Evolutionary conservation across 1,284 basidiomycete genomes (phyloP).

Genomic region (Cutaneotrichosporon sp.): DNA sequence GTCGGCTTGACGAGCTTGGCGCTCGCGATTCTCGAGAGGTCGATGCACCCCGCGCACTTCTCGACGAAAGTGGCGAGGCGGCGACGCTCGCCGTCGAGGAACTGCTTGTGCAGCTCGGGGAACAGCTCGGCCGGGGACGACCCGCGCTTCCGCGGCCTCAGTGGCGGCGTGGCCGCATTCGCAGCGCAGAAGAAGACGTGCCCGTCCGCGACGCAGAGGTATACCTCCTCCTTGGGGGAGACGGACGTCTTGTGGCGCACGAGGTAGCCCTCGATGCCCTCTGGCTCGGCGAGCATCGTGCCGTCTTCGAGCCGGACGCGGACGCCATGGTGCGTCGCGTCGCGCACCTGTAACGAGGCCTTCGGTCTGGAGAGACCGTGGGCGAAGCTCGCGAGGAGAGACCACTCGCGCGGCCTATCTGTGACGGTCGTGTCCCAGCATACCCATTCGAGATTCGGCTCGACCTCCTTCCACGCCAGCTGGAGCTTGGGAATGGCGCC

Average conservation of each 20-base stretch:
- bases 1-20: conserved; percentile 23
- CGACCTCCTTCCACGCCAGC: conserved; percentile 45
- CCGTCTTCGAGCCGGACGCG: conserved; percentile 43
- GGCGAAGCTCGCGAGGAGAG: conserved; percentile 44
- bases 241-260: conserved; percentile 29
- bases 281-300: conserved; percentile 43
- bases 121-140: conserved; percentile 41
- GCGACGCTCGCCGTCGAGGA: conserved; percentile 33
- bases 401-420: conserved; percentile 41
- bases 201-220: conserved; percentile 45
- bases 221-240: conserved; percentile 35
- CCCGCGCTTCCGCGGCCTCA: conserved; percentile 32
- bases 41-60: conserved; percentile 39
- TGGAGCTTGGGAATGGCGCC: conserved; percentile 30
- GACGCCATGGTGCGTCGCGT: conserved; percentile 39
- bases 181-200: conserved; percentile 38
- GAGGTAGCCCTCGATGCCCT: conserved; percentile 49
- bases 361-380: conserved; percentile 7
- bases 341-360: conserved; percentile 39
- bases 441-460: conserved; percentile 50
- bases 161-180: conserved; percentile 36
- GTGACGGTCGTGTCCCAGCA: conserved; percentile 40
- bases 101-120: conserved; percentile 35
- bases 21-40: conserved; percentile 40
- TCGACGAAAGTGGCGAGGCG: conserved; percentile 40